Conservation (phyloP, 208 protist species). For the Crithidia brevicula region DNA sequence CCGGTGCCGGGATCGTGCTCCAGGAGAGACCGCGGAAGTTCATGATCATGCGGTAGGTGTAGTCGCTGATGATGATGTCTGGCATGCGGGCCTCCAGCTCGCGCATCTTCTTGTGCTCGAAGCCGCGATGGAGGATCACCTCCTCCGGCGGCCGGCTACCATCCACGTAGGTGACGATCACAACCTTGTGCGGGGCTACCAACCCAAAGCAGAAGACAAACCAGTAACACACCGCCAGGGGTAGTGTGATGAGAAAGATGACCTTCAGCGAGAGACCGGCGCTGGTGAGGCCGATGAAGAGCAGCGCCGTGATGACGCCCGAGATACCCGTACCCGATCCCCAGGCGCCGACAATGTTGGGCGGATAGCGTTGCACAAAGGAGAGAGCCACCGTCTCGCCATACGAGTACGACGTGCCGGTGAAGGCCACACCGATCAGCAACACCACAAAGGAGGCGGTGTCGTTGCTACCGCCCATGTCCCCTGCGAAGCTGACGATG, state of each 20-base stretch:
- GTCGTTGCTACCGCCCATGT: conserved; percentile 55
- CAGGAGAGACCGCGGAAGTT: conserved; percentile 52
- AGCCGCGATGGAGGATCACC: conserved; percentile 33
- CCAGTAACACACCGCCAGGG: conserved; percentile 71
- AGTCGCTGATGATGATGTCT: conserved; percentile 30
- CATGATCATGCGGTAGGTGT: conserved; percentile 50
- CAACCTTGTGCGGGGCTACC: conserved; percentile 48
- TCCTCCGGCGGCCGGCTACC: conserved; percentile 20
- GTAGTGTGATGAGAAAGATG: conserved; percentile 80
- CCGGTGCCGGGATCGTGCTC: conserved; percentile 24
- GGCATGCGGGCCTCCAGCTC: conserved; percentile 24
- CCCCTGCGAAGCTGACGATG: conserved; percentile 64
- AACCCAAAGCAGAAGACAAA: conserved; percentile 75
- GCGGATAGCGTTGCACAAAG: conserved; percentile 82
- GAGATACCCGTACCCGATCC: conserved; percentile 88
- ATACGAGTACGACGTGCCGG: conserved; percentile 69
- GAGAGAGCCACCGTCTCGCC: conserved; percentile 81
- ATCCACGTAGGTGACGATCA: conserved; percentile 27
- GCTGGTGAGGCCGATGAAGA: conserved; percentile 74
- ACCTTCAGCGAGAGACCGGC: conserved; percentile 47
- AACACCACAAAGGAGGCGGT: conserved; percentile 60
- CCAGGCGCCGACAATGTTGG: conserved; percentile 85
- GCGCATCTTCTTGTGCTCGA: conserved; percentile 41
- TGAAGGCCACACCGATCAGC: conserved; percentile 73
- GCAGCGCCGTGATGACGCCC: conserved; percentile 73